Evolutionary conservation across 2,329 filamentous ascomycete genomes (phyloP), one percentile per base, ranked within the genome.

Genomic region (Didymellaceae sp.): DNA sequence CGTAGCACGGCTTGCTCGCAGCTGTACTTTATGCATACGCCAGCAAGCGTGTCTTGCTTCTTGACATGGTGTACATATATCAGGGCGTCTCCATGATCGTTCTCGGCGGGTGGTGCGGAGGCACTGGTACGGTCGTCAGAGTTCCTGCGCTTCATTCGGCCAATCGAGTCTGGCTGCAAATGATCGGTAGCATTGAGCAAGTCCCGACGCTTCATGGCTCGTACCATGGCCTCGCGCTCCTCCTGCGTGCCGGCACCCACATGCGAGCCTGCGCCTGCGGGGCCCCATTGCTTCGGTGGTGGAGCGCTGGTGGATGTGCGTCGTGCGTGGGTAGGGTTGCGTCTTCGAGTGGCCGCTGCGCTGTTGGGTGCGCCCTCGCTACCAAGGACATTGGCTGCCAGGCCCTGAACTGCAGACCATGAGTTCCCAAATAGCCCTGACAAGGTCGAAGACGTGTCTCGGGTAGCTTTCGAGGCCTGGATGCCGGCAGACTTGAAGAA

Each of bases 61-160:
- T 87, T 83, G 14, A 97, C 90, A 63, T 88, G 86, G 74, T 99
- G 94, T 42, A 97, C 80, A 72, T 97, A 99, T 14, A 93, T 92
- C 56, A 97, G 77, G 17, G 90, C 89, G 60, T 95, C 88, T 61
- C 85, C 82, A 40, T 85, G 80, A 25, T 88, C 85, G 25, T 85
- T 80, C 41, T 86, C 82, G 42, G 75, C 77, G 11, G 78, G 77
- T 16, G 78, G 77, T 16, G 76, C 77, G 34, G 78, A 80, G n/a
- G 65, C 58, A 21, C 75, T 75, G 17, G 69, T 61, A 26, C 72
- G 69, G 37, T 90, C 87, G 62, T 90, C 86, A 4, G 88, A 90
- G 39, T 82, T 86, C 58, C 88, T 80, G 60, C 85, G 81, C 74
- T 90, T 90, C 67, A 78, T 76, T 56, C 75, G 75, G 22, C 78